Conservation (phyloP, 345 rosid species). For the Psidium friedrichsthalianum region DNA sequence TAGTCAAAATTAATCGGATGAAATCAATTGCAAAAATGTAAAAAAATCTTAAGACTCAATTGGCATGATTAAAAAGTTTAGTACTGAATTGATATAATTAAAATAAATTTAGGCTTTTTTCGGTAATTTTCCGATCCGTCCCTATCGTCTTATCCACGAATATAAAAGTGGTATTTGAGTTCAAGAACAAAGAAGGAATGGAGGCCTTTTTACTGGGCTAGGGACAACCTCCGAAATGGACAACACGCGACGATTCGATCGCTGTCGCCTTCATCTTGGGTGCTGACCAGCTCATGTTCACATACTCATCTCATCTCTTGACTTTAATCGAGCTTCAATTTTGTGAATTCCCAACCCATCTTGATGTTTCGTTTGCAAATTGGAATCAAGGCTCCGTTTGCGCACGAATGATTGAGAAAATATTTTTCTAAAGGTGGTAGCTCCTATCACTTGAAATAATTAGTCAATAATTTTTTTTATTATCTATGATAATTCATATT, state of each 20-base stretch:
- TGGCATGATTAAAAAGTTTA: too few relatives aligned
- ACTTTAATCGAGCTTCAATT: neutral
- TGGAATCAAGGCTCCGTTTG: neutral
- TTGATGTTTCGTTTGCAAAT: neutral
- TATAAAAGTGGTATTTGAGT: neutral
- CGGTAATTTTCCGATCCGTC: too few relatives aligned
- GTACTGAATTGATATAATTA: too few relatives aligned
- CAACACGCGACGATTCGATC: neutral
- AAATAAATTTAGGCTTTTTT: too few relatives aligned
- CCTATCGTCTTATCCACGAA: neutral
- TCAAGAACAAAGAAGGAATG: too few relatives aligned
- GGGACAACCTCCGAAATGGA: neutral
- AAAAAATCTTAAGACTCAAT: too few relatives aligned
- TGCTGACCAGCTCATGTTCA: neutral
- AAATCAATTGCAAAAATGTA: too few relatives aligned
- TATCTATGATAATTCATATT: accelerated
- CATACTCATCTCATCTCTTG: neutral
- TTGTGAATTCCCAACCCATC: neutral
- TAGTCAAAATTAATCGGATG: too few relatives aligned
- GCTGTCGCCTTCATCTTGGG: neutral
- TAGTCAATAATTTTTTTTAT: neutral
- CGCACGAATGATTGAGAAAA: neutral
- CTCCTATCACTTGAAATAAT: neutral
- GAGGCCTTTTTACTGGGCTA: too few relatives aligned
- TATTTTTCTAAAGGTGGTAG: neutral